phyloP scores from a whole-genome alignment of 1,284 basidiomycete species.

The Pseudozyma pruni region DNA sequence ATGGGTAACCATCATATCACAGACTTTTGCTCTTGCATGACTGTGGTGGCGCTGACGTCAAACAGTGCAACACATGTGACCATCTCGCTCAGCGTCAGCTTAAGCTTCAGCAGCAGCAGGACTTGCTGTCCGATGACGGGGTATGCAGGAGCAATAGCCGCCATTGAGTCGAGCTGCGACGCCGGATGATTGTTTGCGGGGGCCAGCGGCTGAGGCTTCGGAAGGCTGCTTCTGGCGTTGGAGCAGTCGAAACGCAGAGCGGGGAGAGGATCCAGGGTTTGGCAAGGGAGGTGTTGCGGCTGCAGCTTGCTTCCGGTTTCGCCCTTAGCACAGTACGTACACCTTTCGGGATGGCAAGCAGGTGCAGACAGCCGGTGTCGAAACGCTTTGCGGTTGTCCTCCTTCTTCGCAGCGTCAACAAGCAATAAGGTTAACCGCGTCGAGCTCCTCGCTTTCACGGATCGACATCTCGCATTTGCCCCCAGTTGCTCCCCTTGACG shows the following conservation, averaged over 20 bases:
- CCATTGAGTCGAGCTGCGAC: not conserved
- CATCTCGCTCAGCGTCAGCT: constrained; percentile 16
- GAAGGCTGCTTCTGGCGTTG: too few species aligned
- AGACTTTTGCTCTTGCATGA: not conserved
- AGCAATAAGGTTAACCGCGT: not conserved
- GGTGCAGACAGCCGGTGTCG: not conserved
- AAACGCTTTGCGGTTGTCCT: too few species aligned
- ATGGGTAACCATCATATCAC: constrained; percentile 10
- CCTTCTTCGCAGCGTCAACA: too few species aligned
- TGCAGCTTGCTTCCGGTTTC: constrained; percentile 26
- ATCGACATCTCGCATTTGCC: constrained; percentile 11
- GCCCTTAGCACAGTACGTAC: constrained; percentile 18
- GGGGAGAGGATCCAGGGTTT: too few species aligned
- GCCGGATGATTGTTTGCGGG: constrained; percentile 19
- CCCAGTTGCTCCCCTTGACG: not conserved
- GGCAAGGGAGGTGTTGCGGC: too few species aligned
- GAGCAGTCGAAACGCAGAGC: not conserved
- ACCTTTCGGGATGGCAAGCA: constrained; percentile 27
- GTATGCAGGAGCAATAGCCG: constrained; percentile 24
- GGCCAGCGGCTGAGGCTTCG: not conserved
- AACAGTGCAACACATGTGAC: constrained; percentile 4
- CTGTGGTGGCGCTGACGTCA: constrained; percentile 8
- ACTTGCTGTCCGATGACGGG: constrained; percentile 19
- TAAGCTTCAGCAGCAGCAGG: constrained; percentile 8
- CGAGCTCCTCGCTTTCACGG: constrained; percentile 23